Percentiles rank a stretch among this genome's conserved stretches.
Evolutionary conservation across 192 early-diverging fungal species (phyloP).

Genomic region (Podochytrium sp.): DNA sequence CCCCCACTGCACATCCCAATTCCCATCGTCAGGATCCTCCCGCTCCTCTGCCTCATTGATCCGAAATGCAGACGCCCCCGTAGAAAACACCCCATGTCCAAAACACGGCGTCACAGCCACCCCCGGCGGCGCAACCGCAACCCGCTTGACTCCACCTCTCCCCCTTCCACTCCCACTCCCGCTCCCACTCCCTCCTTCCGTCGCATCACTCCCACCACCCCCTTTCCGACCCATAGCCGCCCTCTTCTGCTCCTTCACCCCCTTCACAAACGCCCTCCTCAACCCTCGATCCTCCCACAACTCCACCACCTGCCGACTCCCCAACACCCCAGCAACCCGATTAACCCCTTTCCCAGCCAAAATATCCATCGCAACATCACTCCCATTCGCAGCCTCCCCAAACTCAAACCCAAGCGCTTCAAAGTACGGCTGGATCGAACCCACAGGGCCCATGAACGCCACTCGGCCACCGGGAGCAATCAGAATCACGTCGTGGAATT

Average conservation of each 20-base stretch:
- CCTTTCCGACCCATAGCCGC: not conserved
- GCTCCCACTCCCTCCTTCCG: not conserved
- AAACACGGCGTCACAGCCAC: not conserved
- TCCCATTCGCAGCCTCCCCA: slow-evolving; percentile 37
- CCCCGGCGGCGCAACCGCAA: not conserved
- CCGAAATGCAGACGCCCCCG: not conserved
- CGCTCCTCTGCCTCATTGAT: not conserved
- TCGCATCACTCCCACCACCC: not conserved
- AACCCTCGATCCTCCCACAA: slow-evolving; percentile 25
- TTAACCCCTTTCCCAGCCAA: slow-evolving; percentile 42
- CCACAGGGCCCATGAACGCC: slow-evolving; percentile 49
- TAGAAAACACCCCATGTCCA: not conserved
- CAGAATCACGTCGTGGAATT: slow-evolving; percentile 79
- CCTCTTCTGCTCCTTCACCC: not conserved
- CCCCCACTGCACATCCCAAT: not conserved
- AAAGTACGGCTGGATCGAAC: slow-evolving; percentile 37
- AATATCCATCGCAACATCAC: slow-evolving; percentile 56
- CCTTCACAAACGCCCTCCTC: not conserved
- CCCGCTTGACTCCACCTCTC: not conserved
- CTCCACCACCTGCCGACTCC: slow-evolving; percentile 10
- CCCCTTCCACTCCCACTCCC: not conserved
- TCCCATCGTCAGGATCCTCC: not conserved
- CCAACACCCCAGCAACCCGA: not conserved
- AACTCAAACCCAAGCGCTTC: slow-evolving; percentile 38
- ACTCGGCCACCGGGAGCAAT: slow-evolving; percentile 69